Evolutionary conservation across 1,284 basidiomycete species (phyloP).

Genomic region (Apiotrichum brassicae): DNA sequence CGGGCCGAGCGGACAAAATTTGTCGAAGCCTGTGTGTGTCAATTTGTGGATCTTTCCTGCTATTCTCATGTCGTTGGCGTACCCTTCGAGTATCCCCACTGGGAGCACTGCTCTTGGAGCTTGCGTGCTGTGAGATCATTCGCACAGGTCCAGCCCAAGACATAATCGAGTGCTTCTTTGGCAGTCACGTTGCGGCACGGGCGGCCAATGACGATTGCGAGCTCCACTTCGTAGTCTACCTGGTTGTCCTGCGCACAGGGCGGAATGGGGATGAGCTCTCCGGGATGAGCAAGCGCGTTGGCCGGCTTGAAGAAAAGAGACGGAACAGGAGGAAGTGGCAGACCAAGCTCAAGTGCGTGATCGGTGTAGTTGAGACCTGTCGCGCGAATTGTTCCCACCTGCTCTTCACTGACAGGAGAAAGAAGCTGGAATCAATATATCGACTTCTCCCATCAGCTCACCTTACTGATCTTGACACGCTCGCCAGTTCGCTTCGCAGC

Average conservation of each 20-base stretch:
- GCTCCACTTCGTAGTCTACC: slow-evolving; percentile 81
- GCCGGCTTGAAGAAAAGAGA: slow-evolving; percentile 75
- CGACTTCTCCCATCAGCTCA: neutral
- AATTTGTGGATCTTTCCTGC: no score
- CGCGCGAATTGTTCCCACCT: slow-evolving; percentile 29
- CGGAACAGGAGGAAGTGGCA: slow-evolving; percentile 53
- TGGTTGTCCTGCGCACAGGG: slow-evolving; percentile 61
- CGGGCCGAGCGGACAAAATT: slow-evolving; percentile 59
- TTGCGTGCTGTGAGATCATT: slow-evolving; percentile 80
- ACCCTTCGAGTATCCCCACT: slow-evolving; percentile 83
- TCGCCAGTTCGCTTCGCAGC: slow-evolving; percentile 7
- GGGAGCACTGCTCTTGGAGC: slow-evolving; percentile 58
- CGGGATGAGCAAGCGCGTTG: slow-evolving; percentile 63
- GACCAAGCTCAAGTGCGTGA: slow-evolving; percentile 21
- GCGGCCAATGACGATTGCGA: slow-evolving; percentile 77
- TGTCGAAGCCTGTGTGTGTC: slow-evolving; percentile 38
- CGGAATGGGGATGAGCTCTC: slow-evolving; percentile 62
- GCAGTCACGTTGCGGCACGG: slow-evolving; percentile 68
- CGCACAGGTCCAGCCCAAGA: slow-evolving; percentile 69
- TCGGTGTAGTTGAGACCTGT: slow-evolving; percentile 34
- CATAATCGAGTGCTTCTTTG: slow-evolving; percentile 68
- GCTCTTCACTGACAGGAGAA: slow-evolving; percentile 28
- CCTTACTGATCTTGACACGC: neutral
- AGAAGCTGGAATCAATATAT: slow-evolving; percentile 21
- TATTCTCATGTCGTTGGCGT: no score